A percentile compares a stretch with the other conserved stretches of the same genome.
These are phyloP conservation scores for Lasiosphaeria miniovina DNA, from an alignment of 495 filamentous ascomycete species.

Conservation along the genomic window DNA sequence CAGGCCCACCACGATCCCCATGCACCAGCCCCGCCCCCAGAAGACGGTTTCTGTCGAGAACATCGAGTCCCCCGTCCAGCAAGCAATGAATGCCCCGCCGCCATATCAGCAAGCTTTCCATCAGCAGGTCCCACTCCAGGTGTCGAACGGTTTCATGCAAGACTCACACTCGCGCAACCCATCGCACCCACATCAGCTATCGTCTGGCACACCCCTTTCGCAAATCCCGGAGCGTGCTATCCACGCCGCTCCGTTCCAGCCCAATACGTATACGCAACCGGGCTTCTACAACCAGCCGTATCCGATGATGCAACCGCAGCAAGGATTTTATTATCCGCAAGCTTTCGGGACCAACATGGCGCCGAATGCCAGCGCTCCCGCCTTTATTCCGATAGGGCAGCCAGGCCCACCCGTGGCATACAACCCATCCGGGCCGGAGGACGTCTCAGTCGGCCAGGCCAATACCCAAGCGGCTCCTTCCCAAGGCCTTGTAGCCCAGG, in stretches of 20 bases:
- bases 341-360: constrained; percentile 51
- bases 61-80: constrained; percentile 80
- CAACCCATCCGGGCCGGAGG: constrained; percentile 42
- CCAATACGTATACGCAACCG: constrained; percentile 61
- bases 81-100: constrained; percentile 59
- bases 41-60: constrained; percentile 91
- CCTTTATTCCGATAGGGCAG: constrained; percentile 57
- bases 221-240: constrained; percentile 94
- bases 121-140: constrained; percentile 77
- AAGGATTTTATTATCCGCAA: constrained; percentile 55
- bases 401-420: constrained; percentile 45
- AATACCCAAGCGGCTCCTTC: constrained; percentile 38
- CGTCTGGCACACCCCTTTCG: constrained; percentile 81
- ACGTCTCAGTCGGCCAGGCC: constrained; percentile 27
- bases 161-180: constrained; percentile 65
- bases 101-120: constrained; percentile 85
- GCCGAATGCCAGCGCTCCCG: constrained; percentile 51
- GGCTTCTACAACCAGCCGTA: constrained; percentile 61
- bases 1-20: constrained; percentile 69
- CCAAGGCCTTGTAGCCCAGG: constrained; percentile 78
- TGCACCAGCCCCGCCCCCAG: constrained; percentile 95
- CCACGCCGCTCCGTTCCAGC: constrained; percentile 90
- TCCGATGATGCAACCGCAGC: constrained; percentile 47
- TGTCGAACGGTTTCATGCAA: constrained; percentile 54
- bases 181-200: constrained; percentile 73